Conservation (phyloP, 768 basidiomycete genomes). For the Leccinum fibrillosum region DNA sequence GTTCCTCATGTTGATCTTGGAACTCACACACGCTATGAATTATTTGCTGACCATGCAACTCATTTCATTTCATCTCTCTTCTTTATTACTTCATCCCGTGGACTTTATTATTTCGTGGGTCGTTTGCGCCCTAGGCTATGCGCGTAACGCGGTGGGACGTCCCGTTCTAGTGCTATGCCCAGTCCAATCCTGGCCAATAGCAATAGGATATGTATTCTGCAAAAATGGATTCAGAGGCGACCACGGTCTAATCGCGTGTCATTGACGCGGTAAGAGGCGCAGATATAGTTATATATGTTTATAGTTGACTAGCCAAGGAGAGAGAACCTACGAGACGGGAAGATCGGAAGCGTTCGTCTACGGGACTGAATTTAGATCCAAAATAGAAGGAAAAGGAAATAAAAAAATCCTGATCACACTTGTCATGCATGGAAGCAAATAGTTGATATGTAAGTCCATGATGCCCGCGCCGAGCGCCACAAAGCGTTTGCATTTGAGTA, state of each 20-base stretch:
- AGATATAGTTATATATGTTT: background rate
- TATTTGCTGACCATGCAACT: background rate
- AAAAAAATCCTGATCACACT: background rate
- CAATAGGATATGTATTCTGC: background rate
- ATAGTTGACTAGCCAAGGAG: background rate
- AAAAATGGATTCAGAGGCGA: background rate
- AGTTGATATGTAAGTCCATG: background rate
- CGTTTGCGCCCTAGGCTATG: background rate
- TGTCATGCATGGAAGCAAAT: background rate
- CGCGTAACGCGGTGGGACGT: background rate
- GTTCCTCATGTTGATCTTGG: background rate
- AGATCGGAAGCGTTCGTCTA: background rate
- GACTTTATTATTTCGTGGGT: conserved; percentile 1
- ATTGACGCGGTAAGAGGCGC: background rate
- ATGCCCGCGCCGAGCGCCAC: background rate
- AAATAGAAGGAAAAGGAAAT: background rate
- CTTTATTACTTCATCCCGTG: background rate
- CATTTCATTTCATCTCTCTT: background rate
- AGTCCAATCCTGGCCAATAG: background rate
- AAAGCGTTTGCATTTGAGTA: background rate
- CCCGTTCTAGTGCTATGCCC: background rate
- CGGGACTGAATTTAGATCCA: background rate
- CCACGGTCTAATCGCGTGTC: background rate
- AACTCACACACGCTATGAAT: conserved; percentile 3
- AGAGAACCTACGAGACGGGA: background rate